Evolutionary conservation across 169 alveolate genomes (phyloP), one percentile per base, ranked within the genome.

Genomic region (Plasmodium relictum): DNA sequence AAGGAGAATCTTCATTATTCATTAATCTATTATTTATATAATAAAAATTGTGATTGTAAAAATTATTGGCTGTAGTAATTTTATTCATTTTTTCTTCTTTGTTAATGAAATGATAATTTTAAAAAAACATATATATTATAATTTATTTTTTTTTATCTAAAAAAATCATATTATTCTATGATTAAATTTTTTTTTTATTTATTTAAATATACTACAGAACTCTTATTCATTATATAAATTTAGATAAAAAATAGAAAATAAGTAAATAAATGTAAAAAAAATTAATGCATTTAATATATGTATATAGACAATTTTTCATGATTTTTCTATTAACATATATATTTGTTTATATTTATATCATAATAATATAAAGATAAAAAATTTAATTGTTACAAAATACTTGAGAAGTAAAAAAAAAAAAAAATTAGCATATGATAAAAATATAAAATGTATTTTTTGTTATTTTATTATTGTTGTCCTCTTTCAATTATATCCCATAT

Each of bases 41-140:
- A 63, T 48, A 41, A 54, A 31, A 78, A 68, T 31, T 78, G 20
- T 65, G 74, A 24, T 65, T 78, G 50, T 78, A 76, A 10, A 41
- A 63, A 65, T 56, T 39, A 16, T 78, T 54, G 10, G 76, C 59
- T 58, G 63, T 37, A 44, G 89, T 78, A 20, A 63, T 78, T 65
- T 78, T 78, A 78, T 78, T 63, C 89, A 78, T 78, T 78, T 45
- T 78, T 63, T 50, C 42, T 42, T 20, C 5, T 31, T 31, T 31
- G 3, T 61, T 61, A 18, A 61, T 14, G 10, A 61, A 18, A 14
- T 24, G 37, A 24, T 10, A 18, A 20, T 61, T 6, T 61, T 18
- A 12, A n/a, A 48, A 18, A 18, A 24, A 61, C n/a, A 18, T 31
- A 31, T 31, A 56, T 56, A 56, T 56, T 56, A 16, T 4, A 16